Base-by-base conservation (phyloP, 2,329 filamentous ascomycete genomes). In the Monosporascus sp. region DNA sequence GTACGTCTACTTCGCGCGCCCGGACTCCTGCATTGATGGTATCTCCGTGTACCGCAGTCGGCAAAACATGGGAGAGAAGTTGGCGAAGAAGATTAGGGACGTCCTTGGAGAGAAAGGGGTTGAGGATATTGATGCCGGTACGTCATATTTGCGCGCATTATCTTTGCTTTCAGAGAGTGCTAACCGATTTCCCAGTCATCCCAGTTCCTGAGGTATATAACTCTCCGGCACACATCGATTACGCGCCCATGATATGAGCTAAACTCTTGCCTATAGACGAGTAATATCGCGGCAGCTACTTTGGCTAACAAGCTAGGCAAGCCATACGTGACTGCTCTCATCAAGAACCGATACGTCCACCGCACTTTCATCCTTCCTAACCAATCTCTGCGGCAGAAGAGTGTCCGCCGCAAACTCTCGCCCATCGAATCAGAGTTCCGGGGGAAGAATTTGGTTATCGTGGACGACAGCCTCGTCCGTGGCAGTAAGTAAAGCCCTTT, bases 41-140 rank as follows among this genome's bases (percentile, higher is more conserved):
- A 95, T 96, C 59, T 90, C 88, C 52, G 88, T 97, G 25, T 85
- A 96, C 66, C 83, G 85, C 60, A 90, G 87, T 61, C 83, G 92
- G 50, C 86, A 93, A 66, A 88, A 89, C 62, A 96, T 96, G 92
- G 91, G 91, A 46, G 78, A 82, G 65, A 87, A 87, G 66, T 79
- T 97, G 43, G 92, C 90, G 15, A 80, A 88, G 57, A 88, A 82
- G 48, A 83, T 96, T 61, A 78, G 79, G 58, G 72, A 79, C 44
- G 79, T 83, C 27, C 77, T 96, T 2, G 86, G 87, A 4, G 78
- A 85, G 3, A 80, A 90, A 46, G 80, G 78, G 15, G 74, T 96
- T 56, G 80, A 83, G 54, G 84, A 90, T 38, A 92, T 96, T 62
- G 91, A 96, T 61, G 83, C 85, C 45, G 66, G 71, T 64, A 69